Base-by-base conservation (phyloP, 371 early-diverging fungal genomes). In the Mortierella sp. region DNA sequence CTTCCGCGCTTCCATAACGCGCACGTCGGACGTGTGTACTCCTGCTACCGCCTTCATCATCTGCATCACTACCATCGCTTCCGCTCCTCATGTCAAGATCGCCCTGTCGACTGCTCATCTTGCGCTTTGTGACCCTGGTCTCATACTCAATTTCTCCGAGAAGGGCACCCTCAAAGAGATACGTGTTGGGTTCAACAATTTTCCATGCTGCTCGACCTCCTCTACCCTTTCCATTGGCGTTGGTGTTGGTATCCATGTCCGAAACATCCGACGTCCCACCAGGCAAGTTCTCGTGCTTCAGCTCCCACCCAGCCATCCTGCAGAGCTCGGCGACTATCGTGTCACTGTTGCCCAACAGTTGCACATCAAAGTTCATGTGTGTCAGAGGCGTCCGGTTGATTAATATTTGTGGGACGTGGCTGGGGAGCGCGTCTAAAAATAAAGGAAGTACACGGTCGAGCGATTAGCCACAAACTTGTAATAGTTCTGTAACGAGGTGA, bases 341-440 rank as follows among this genome's bases (percentile, higher is more conserved):
- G 80, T 98, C 98, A 63, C 94, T 93, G 80, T 97, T 89, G 14
- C 98, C 98, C 8, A 97, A 85, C 39, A 98, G 79, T 74, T 97
- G 96, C 2, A 97, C 91, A 76, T 97, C 98, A 89, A 98, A 98
- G 26, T 92, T 90, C 78, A 90, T 89, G 67, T 94, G 93, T 55
- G 93, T 91, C 44, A 97, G 93, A 9, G 94, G 92, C 66, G 97
- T 97, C 70, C 93, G 88, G 86, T 98, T 98, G 80, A 98, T 97
- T 7, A 97, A 87, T 22, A 98, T 92, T 70, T 96, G 97, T 0
- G 98, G 98, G 0, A 98, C 93, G 29, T 87, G 75, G 44, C 91
- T 93, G 4, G 97, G 98, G 45, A 97, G 89, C 65, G 88, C 90
- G 41, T 92, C 90, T 91, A 75, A 24, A 14, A 43, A 40, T 34